Evolutionary conservation across 2,329 filamentous ascomycete species (phyloP).

Genomic region (Apiospora malaysiana): DNA sequence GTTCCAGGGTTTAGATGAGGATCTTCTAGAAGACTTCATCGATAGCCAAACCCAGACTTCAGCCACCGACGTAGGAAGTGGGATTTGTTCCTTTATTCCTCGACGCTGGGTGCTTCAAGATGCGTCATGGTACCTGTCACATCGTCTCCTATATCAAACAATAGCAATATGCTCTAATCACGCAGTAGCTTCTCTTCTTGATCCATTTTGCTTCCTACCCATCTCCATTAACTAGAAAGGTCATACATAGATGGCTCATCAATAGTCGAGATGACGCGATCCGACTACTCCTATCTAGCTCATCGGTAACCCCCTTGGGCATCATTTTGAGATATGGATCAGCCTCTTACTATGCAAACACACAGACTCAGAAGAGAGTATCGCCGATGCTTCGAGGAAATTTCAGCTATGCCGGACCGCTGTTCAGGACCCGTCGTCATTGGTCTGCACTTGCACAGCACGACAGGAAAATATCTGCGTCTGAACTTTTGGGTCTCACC

Average conservation of each 20-base stretch:
- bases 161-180: background rate
- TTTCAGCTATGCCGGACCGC: background rate
- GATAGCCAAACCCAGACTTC: background rate
- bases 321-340: background rate
- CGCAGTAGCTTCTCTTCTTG: background rate
- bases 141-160: background rate
- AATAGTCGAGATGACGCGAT: slow-evolving; percentile 5
- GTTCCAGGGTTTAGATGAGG: background rate
- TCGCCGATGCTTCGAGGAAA: background rate
- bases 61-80: background rate
- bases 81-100: too few relatives aligned
- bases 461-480: background rate
- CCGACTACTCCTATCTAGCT: background rate
- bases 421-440: background rate
- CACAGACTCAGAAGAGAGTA: background rate
- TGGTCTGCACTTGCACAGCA: background rate
- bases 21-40: slow-evolving; percentile 6
- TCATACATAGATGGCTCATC: background rate
- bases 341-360: background rate
- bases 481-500: background rate
- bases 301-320: background rate
- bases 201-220: background rate
- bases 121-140: background rate
- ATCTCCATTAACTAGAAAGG: background rate
- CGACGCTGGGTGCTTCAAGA: background rate